These are phyloP conservation scores for Leonotis leonurus DNA, from an alignment of 257 asterid species.

Conservation along the genomic window DNA sequence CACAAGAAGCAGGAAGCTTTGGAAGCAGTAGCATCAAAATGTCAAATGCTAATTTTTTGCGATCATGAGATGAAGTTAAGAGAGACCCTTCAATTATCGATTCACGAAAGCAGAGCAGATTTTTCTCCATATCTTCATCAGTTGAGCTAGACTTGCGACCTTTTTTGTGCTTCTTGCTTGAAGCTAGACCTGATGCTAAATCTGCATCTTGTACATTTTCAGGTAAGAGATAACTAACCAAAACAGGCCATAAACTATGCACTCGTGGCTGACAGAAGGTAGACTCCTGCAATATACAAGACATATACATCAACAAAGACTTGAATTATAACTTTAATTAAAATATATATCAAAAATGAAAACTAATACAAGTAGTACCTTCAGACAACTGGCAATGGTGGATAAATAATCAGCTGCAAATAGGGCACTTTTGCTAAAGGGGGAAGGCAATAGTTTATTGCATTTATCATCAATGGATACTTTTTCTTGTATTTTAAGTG, in stretches of 20 bases:
- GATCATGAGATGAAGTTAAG: slow-evolving; percentile 84
- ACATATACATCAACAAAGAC: slow-evolving; percentile 14
- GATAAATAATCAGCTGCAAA: slow-evolving; percentile 61
- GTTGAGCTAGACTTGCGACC: slow-evolving; percentile 52
- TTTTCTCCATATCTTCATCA: slow-evolving; percentile 66
- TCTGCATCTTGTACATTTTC: slow-evolving; percentile 55
- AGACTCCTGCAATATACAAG: slow-evolving; percentile 61
- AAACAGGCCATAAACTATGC: slow-evolving; percentile 76
- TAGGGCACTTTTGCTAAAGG: slow-evolving; percentile 49
- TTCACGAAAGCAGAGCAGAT: slow-evolving; percentile 60
- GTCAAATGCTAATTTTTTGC: slow-evolving; percentile 82
- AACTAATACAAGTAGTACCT: slow-evolving; percentile 40
- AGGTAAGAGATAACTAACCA: slow-evolving; percentile 64
- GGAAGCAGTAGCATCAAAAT: slow-evolving; percentile 65
- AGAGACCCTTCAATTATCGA: slow-evolving; percentile 78
- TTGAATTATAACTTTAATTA: background rate
- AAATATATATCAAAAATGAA: background rate
- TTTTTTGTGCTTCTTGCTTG: slow-evolving; percentile 70
- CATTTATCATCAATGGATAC: slow-evolving; percentile 38
- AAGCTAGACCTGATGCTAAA: slow-evolving; percentile 33
- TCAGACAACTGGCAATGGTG: slow-evolving; percentile 59
- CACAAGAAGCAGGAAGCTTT: slow-evolving; percentile 61
- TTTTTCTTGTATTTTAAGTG: slow-evolving; percentile 64
- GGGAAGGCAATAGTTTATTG: slow-evolving; percentile 75
- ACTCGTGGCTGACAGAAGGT: slow-evolving; percentile 90